phyloP scores from a whole-genome alignment of 1,284 basidiomycete species.

The Pseudozyma thailandica region DNA sequence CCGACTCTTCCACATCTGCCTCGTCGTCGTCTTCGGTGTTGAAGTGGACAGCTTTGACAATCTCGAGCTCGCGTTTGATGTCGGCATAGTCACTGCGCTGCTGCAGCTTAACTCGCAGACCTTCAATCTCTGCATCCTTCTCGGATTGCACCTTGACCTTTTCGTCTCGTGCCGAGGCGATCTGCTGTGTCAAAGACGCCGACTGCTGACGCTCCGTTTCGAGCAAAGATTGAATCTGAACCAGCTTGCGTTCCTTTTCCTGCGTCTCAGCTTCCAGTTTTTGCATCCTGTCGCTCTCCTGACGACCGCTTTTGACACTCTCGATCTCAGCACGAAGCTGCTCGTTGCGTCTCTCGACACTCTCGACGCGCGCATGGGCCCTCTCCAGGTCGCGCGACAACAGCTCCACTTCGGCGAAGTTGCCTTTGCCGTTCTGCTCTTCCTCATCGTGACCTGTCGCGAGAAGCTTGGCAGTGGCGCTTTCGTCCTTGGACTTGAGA shows the following conservation, averaged over 20 bases:
- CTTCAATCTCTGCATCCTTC: conserved; percentile 80
- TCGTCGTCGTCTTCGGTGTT: conserved; percentile 71
- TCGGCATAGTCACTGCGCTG: conserved; percentile 77
- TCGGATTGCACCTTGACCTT: conserved; percentile 76
- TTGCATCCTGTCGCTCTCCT: conserved; percentile 73
- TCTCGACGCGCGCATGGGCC: conserved; percentile 88
- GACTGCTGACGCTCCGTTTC: conserved; percentile 28
- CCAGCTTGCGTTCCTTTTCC: conserved; percentile 39
- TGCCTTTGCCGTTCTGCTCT: conserved; percentile 12
- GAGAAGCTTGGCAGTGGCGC: conserved; percentile 87
- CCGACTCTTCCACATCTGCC: background rate
- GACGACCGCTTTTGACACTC: conserved; percentile 61
- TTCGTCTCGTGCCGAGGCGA: conserved; percentile 81
- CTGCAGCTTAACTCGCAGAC: conserved; percentile 71
- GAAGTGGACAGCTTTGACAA: conserved; percentile 61
- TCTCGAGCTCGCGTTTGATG: conserved; percentile 72
- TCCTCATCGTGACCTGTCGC: conserved; percentile 77
- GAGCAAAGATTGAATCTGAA: conserved; percentile 30
- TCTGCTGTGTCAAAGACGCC: conserved; percentile 71
- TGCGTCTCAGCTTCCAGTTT: conserved; percentile 75
- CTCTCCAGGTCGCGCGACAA: conserved; percentile 90
- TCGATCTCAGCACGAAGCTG: conserved; percentile 92
- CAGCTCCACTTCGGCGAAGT: conserved; percentile 37
- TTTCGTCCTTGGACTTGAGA: conserved; percentile 87
- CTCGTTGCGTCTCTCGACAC: conserved; percentile 92